Evolutionary conservation across 371 early-diverging fungal genomes (phyloP), one percentile per base, ranked within the genome.

Genomic region (Homolaphlyctis polyrhiza): DNA sequence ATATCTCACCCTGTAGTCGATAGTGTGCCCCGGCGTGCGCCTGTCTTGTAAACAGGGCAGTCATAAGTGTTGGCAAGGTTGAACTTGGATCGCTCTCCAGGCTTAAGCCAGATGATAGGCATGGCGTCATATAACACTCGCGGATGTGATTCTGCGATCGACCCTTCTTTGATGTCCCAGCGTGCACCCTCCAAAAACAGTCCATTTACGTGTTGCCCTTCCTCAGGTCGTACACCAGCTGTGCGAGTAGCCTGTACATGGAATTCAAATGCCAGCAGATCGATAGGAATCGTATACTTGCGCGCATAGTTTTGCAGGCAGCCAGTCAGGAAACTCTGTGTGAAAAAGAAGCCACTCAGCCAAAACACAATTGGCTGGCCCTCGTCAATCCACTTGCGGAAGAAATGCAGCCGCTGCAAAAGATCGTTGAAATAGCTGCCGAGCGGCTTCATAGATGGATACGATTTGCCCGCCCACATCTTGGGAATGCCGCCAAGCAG

Each of bases 1-100:
- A n/a, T n/a, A n/a, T n/a, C 67, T 33, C 71, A 80, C 80, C 81
- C 82, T 25, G 84, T 83, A 27, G 84, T 83, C 18, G 84, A 83
- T 11, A 83, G 68, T 5, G 74, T 76, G 8, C 83, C 84, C 25
- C 84, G 57, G 1, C 84, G 60, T 21, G 82, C 78, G 30, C 76
- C 73, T 3, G 84, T 83, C 58, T 81, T 83, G 70, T 83, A 83
- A 1, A 83, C 75, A 1, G 84, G 84, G 62, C 82, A 80, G 16
- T 78, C 78, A 58, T 82, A 83, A 21, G 77, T 74, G 55, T 71
- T 68, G 25, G 11, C 28, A 16, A 66, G 57, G 11, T 61, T 64
- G 27, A 80, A 64, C 57, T 69, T 69, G 48, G 71, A 60, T 32
- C 67, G 52, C 50, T 79, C 77, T 3, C 74, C 75, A 21, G 83